Conservation (phyloP, 2,329 filamentous ascomycete genomes). For the Penicillium sp. region DNA sequence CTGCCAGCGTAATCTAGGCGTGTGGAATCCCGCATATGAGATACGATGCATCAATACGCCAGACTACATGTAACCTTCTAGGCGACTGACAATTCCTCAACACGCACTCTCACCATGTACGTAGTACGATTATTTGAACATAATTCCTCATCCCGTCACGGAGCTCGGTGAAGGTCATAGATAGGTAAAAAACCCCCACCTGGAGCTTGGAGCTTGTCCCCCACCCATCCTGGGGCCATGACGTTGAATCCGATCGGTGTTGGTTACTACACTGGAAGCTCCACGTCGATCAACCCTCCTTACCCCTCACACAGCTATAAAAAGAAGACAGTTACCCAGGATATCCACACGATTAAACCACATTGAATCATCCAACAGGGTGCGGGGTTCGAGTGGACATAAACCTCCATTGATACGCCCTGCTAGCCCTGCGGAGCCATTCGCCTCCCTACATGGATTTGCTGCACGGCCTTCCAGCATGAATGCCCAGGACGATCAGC, state of each 20-base stretch:
- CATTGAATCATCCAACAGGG: background rate
- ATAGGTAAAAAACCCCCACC: background rate
- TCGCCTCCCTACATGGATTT: background rate
- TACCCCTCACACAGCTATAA: background rate
- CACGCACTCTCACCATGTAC: background rate
- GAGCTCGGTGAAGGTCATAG: background rate
- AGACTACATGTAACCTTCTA: background rate
- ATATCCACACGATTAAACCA: background rate
- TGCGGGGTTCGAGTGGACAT: background rate
- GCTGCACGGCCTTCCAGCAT: conserved; percentile 1
- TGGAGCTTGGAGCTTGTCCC: background rate
- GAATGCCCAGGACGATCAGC: conserved; percentile 1
- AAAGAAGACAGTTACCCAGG: background rate
- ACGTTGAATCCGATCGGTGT: background rate
- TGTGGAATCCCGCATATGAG: background rate
- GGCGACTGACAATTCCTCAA: background rate
- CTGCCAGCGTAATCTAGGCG: too few relatives aligned
- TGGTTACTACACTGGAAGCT: background rate
- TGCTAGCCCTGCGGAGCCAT: background rate
- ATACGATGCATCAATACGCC: background rate
- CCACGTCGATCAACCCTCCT: background rate
- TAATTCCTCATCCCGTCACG: background rate
- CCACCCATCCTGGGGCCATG: background rate
- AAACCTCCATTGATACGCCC: background rate
- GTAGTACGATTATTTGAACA: too few relatives aligned